A percentile compares a stretch with the other conserved stretches of the same genome.
These are phyloP conservation scores for Penicillium canescens DNA, from an alignment of 495 filamentous ascomycete genomes.

Conservation along the genomic window DNA sequence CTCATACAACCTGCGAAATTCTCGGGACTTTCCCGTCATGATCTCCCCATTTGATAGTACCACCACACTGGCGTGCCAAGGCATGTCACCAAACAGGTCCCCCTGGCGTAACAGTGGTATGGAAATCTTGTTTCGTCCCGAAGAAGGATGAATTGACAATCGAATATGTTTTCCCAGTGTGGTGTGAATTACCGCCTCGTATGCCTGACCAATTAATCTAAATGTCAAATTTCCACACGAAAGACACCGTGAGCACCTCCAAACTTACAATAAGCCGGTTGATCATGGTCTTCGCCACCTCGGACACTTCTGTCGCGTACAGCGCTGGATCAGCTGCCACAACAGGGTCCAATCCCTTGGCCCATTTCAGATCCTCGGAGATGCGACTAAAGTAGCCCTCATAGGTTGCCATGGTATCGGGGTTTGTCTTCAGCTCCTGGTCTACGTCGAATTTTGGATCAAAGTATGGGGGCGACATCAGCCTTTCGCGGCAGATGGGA, in stretches of 20 bases:
- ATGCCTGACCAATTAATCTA: background rate
- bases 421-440: constrained; percentile 3
- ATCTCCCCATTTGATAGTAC: constrained; percentile 5
- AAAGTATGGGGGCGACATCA: constrained; percentile 7
- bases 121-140: constrained; percentile 6
- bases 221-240: background rate
- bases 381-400: constrained; percentile 6
- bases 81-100: constrained; percentile 6
- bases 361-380: constrained; percentile 9
- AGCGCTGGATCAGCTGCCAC: constrained; percentile 2
- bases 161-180: constrained; percentile 4
- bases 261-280: constrained; percentile 5
- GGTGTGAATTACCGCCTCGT: constrained; percentile 4
- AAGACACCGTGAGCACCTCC: background rate
- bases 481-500: constrained; percentile 2
- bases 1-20: constrained; percentile 6
- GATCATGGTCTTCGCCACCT: constrained; percentile 7
- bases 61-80: constrained; percentile 7
- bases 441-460: constrained; percentile 2
- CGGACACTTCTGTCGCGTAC: constrained; percentile 1
- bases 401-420: constrained; percentile 5
- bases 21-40: constrained; percentile 1
- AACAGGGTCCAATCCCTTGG: constrained; percentile 6
- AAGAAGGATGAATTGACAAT: constrained; percentile 5
- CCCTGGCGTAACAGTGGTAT: constrained; percentile 4